A percentile compares a stretch with the other conserved stretches of the same genome.
Evolutionary conservation across 2,329 filamentous ascomycete species (phyloP).

Genomic region (Aspergillus phoenicis): DNA sequence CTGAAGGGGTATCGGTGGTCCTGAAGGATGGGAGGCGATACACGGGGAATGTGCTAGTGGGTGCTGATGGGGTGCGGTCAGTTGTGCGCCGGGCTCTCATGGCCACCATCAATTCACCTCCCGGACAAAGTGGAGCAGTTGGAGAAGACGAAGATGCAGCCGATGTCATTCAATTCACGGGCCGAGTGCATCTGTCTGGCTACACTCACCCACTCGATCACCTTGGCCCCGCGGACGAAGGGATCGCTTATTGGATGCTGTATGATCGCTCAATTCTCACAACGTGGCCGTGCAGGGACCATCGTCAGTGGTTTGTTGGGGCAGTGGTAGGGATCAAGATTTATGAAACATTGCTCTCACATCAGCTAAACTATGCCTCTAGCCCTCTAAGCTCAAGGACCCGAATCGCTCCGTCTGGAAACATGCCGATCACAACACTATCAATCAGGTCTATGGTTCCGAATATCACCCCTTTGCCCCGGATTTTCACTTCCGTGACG

Average conservation of each 20-base stretch:
- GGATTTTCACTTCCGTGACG: no score
- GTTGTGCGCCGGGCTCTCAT: neutral
- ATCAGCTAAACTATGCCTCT: neutral
- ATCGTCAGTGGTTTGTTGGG: neutral
- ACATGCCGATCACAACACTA: neutral
- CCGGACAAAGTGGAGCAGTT: no score
- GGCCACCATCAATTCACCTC: neutral
- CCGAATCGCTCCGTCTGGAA: neutral
- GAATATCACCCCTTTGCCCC: neutral
- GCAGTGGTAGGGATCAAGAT: neutral
- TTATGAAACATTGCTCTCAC: neutral
- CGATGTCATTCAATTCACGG: neutral
- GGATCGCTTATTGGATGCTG: neutral
- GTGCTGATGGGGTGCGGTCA: neutral
- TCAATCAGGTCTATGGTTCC: neutral
- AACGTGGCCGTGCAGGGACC: neutral
- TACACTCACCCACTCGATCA: neutral
- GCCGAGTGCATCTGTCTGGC: neutral
- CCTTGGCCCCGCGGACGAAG: neutral
- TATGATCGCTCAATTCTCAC: neutral
- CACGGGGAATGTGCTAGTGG: neutral
- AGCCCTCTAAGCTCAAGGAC: neutral
- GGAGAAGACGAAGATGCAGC: neutral
- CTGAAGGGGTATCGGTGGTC: neutral
- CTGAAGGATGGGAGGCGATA: neutral